Evolutionary conservation across 2,329 filamentous ascomycete species (phyloP).

Genomic region (Fusarium sambucinum): DNA sequence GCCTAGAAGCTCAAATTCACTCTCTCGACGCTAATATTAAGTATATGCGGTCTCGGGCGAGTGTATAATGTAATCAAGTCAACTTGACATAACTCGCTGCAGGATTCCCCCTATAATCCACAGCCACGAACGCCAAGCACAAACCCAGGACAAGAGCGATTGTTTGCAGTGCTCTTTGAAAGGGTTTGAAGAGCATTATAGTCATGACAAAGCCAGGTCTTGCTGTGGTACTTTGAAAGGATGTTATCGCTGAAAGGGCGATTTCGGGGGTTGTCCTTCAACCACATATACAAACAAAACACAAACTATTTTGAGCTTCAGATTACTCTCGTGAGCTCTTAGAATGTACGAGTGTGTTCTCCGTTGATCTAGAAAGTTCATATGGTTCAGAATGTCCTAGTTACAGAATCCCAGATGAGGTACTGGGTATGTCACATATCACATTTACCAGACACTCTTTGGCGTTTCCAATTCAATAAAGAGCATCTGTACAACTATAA

Average conservation of each 20-base stretch:
- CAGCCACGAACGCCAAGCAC: background rate
- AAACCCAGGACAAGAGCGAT: background rate
- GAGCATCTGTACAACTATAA: background rate
- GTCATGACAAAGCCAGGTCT: background rate
- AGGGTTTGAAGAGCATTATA: background rate
- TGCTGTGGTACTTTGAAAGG: background rate
- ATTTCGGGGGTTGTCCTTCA: background rate
- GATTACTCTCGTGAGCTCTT: background rate
- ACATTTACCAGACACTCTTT: background rate
- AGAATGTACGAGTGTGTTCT: background rate
- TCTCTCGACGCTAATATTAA: background rate
- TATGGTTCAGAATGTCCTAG: background rate
- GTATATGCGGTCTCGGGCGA: background rate
- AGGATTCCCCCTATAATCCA: background rate
- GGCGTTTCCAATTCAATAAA: background rate
- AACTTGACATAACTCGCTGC: background rate
- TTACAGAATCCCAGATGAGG: background rate
- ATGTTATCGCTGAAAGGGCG: background rate
- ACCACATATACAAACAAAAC: background rate
- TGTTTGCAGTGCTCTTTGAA: accelerated
- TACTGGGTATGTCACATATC: slow-evolving; percentile 11
- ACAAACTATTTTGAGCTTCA: background rate
- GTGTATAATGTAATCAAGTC: background rate
- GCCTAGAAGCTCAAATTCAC: accelerated
- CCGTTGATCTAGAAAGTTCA: background rate